A percentile compares a stretch with the other conserved stretches of the same genome.
Evolutionary conservation across 2,329 filamentous ascomycete species (phyloP).

Genomic region (Penicillium freii): DNA sequence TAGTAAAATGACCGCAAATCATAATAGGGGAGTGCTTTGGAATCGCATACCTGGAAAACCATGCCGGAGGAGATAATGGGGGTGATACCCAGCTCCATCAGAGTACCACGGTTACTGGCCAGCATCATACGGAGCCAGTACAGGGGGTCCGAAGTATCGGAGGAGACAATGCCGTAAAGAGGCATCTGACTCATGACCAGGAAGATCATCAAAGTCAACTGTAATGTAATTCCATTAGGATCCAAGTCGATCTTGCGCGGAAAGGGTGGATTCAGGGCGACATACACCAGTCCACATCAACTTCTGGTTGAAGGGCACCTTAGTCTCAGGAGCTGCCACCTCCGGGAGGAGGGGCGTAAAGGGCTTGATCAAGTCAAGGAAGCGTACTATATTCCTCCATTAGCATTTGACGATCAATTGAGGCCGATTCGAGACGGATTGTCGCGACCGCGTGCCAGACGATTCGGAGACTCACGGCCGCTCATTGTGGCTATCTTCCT

Average conservation of each 20-base stretch:
- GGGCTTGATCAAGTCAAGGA: slow-evolving; percentile 99
- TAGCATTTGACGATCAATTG: slow-evolving; percentile 32
- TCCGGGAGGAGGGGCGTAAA: slow-evolving; percentile 99
- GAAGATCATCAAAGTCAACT: slow-evolving; percentile 93
- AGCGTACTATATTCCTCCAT: slow-evolving; percentile 68
- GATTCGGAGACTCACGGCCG: slow-evolving; percentile 51
- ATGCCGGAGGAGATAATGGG: slow-evolving; percentile 99
- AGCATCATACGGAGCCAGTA: slow-evolving; percentile 99
- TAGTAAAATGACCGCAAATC: slow-evolving; percentile 11
- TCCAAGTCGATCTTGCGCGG: slow-evolving; percentile 10
- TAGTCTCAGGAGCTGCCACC: slow-evolving; percentile 97
- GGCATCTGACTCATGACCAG: slow-evolving; percentile 99
- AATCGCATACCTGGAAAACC: slow-evolving; percentile 78
- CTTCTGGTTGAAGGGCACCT: slow-evolving; percentile 98
- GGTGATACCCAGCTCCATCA: slow-evolving; percentile 96
- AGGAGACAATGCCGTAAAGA: slow-evolving; percentile 97
- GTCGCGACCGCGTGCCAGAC: slow-evolving; percentile 32
- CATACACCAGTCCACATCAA: slow-evolving; percentile 83
- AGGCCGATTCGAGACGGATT: slow-evolving; percentile 13
- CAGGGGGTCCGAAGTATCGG: slow-evolving; percentile 94
- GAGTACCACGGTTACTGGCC: slow-evolving; percentile 93
- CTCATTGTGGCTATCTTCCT: slow-evolving; percentile 53
- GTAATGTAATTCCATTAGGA: slow-evolving; percentile 19
- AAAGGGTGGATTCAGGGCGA: slow-evolving; percentile 18
- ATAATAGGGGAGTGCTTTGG: neutral